These are phyloP conservation scores for Triangularia setosa DNA, from an alignment of 2,329 filamentous ascomycete genomes.

Conservation along the genomic window DNA sequence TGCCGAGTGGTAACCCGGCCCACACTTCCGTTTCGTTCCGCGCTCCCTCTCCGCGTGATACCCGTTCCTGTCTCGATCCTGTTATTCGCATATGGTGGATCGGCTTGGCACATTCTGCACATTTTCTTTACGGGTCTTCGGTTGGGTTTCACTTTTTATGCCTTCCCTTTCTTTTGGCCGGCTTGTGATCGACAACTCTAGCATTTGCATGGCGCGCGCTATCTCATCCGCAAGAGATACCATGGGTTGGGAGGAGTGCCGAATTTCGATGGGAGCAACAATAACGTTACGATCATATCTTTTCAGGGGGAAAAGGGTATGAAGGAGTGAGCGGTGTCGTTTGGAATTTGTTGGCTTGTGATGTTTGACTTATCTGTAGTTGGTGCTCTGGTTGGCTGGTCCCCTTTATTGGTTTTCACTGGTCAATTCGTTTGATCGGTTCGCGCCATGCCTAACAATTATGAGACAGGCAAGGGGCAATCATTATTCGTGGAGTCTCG, in stretches of 20 bases:
- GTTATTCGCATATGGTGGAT: background rate
- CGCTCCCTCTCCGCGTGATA: background rate
- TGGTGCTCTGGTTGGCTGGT: background rate
- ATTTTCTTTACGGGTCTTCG: background rate
- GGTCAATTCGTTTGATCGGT: background rate
- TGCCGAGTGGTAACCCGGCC: background rate
- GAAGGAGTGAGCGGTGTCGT: background rate
- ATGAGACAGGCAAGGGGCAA: background rate
- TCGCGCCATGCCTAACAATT: background rate
- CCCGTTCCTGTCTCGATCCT: background rate
- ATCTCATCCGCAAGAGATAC: background rate
- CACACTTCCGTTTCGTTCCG: background rate
- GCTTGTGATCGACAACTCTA: slow-evolving; percentile 7
- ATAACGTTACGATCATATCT: background rate
- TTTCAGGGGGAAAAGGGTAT: background rate
- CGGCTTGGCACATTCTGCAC: background rate
- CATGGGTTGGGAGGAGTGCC: background rate
- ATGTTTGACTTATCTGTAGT: background rate
- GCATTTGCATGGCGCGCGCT: background rate
- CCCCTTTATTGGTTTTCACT: background rate
- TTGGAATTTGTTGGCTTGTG: background rate
- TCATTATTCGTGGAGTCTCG: slow-evolving; percentile 8
- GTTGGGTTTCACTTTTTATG: background rate
- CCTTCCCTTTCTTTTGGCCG: slow-evolving; percentile 9
- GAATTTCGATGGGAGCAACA: background rate